Evolutionary conservation across 805 yeast species (phyloP).

Genomic region (Myxozyma kluyveri): DNA sequence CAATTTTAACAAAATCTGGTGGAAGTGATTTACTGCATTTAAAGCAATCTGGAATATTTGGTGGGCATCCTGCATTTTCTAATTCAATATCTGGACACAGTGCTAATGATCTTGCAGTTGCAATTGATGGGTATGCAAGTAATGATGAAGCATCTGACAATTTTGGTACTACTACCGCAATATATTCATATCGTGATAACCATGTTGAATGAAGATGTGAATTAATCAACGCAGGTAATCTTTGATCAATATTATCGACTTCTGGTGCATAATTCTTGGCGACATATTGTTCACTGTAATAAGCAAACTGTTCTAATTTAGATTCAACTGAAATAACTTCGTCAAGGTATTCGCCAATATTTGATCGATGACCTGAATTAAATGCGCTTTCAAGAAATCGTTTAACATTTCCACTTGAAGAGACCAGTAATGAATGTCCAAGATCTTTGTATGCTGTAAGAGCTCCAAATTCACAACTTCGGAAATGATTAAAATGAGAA

Average conservation of each 20-base stretch:
- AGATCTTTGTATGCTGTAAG: conserved; percentile 28
- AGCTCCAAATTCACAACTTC: conserved; percentile 26
- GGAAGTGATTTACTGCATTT: conserved; percentile 11
- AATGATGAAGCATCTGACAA: conserved; percentile 18
- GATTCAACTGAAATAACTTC: conserved; percentile 14
- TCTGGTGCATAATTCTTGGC: conserved; percentile 7
- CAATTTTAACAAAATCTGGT: conserved; percentile 6
- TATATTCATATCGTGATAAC: conserved; percentile 26
- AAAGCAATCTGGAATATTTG: conserved; percentile 21
- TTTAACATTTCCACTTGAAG: conserved; percentile 13
- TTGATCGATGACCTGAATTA: conserved; percentile 6
- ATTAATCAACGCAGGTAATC: conserved; percentile 33
- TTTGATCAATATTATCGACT: conserved; percentile 3
- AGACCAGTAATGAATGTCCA: conserved; percentile 24
- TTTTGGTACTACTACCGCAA: conserved; percentile 32
- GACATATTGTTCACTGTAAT: conserved; percentile 30
- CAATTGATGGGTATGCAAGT: conserved; percentile 20
- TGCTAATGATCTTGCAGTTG: conserved; percentile 30
- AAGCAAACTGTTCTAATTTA: conserved; percentile 27
- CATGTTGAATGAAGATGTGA: conserved; percentile 34
- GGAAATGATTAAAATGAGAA: conserved; percentile 17
- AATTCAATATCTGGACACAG: conserved; percentile 29
- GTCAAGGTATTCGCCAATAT: conserved; percentile 9
- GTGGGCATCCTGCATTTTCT: conserved; percentile 31
- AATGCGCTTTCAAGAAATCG: conserved; percentile 10